Conservation (phyloP, 2,329 filamentous ascomycete genomes). For the Neurospora sp. region DNA sequence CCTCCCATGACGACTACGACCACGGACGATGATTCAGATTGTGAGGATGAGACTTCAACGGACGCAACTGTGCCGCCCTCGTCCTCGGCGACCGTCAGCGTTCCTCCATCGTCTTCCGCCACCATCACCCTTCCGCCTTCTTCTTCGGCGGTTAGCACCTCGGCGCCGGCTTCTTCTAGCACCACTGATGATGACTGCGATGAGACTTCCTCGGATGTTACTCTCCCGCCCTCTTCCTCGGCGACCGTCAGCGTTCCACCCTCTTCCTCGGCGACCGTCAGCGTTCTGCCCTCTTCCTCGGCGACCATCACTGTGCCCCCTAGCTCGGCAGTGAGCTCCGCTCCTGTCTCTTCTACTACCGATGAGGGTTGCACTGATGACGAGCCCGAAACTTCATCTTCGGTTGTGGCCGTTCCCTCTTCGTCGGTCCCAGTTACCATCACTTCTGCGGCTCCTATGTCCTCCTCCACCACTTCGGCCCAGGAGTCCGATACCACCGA, state of each 20-base stretch:
- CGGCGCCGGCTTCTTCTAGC: too few species aligned
- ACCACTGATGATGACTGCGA: not conserved
- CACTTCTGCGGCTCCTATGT: not conserved
- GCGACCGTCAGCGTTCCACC: conserved; percentile 1
- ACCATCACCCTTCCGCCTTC: too few species aligned
- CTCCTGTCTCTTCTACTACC: not conserved
- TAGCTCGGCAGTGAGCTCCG: not conserved
- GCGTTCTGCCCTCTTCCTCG: not conserved
- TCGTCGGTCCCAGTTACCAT: not conserved
- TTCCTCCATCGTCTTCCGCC: too few species aligned
- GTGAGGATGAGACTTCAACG: not conserved
- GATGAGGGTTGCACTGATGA: not conserved
- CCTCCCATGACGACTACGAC: conserved; percentile 1
- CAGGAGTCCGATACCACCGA: conserved; percentile 3
- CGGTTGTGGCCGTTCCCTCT: not conserved
- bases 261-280: not conserved
- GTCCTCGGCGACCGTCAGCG: too few species aligned
- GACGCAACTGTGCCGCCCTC: too few species aligned
- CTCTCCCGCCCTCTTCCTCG: not conserved
- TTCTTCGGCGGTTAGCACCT: too few species aligned
- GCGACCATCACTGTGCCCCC: not conserved
- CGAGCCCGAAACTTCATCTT: not conserved
- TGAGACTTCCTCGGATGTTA: not conserved
- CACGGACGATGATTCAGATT: not conserved
- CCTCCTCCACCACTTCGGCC: not conserved